Percentiles rank a stretch among this genome's conserved stretches.
Evolutionary conservation across 129 eudicot species (phyloP).

Genomic region (Chrysanthemum seticuspe): DNA sequence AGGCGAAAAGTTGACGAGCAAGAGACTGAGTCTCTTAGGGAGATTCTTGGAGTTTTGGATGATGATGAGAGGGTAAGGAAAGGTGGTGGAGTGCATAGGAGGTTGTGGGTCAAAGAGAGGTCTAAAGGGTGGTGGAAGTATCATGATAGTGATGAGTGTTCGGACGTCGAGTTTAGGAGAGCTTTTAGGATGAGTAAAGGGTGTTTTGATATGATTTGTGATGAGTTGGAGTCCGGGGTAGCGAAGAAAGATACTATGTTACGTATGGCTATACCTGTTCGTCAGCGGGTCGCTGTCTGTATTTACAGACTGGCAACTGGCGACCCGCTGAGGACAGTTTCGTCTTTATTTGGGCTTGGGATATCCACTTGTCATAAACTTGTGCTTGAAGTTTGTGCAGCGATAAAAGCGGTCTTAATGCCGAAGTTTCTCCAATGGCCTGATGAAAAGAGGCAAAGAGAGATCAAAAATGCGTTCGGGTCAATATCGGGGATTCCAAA

Average conservation of each 20-base stretch:
- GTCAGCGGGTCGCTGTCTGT: slow-evolving; percentile 81
- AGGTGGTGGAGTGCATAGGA: slow-evolving; percentile 32
- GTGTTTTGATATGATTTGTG: slow-evolving; percentile 57
- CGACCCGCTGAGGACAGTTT: slow-evolving; percentile 68
- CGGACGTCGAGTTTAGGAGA: slow-evolving; percentile 60
- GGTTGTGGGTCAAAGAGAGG: slow-evolving; percentile 79
- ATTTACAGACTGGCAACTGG: slow-evolving; percentile 74
- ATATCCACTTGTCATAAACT: slow-evolving; percentile 84
- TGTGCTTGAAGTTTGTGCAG: slow-evolving; percentile 71
- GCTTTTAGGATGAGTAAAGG: slow-evolving; percentile 66
- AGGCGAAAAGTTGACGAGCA: slow-evolving; percentile 23
- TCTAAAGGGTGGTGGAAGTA: slow-evolving; percentile 86
- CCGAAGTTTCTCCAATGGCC: slow-evolving; percentile 78
- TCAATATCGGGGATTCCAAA: slow-evolving; percentile 50
- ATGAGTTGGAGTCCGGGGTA: slow-evolving; percentile 51
- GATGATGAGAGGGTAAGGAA: slow-evolving; percentile 16
- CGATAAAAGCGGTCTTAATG: slow-evolving; percentile 55
- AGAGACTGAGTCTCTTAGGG: slow-evolving; percentile 19
- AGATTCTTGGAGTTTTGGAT: slow-evolving; percentile 14
- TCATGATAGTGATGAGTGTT: slow-evolving; percentile 49
- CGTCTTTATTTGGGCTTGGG: slow-evolving; percentile 63
- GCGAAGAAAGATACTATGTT: slow-evolving; percentile 70
- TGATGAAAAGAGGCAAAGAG: slow-evolving; percentile 28
- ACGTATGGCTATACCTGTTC: slow-evolving; percentile 68
- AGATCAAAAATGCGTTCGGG: slow-evolving; percentile 41